Base-by-base conservation (phyloP, 2,329 filamentous ascomycete genomes). In the Laburnicola sp. region DNA sequence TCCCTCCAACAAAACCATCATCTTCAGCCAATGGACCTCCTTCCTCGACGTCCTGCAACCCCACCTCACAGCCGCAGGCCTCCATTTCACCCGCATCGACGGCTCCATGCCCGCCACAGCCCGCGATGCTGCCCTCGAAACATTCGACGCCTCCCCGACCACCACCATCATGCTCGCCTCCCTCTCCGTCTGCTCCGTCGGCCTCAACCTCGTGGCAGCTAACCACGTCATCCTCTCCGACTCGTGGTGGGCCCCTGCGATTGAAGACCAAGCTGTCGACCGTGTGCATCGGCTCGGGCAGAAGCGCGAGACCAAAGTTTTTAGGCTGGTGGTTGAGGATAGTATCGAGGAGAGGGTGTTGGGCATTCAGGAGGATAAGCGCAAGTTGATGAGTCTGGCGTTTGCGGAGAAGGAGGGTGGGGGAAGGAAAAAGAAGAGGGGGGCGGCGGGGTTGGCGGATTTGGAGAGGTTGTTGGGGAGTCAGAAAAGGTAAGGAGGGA, bases 201-300 rank as follows among this genome's bases (percentile, higher is more conserved):
- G 91, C 0, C 79, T 96, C 39, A 96, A 96, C 62, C 82, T 96
- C 9, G 89, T 92, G 0, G 86, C 89, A 0, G 91, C 91, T 0
- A 91, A 94, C 62, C 91, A 91, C 5, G 89, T 95, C 51, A 85
- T 96, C 39, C 78, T 96, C 21, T 83, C 85, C 0, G 91, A 96
- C 70, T 88, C 84, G 52, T 96, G 90, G 91, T 96, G 91, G 72
- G 91, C 91, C 1, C 91, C 91, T 0, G 91, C 91, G 0, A 94
- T 96, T 48, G 91, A 96, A 71, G 91, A 96, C 60, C 91, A 96
- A 69, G 92, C 92, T 3, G 82, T 96, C 2, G 91, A 96, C 67
- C 86, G 91, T 3, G 91, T 96, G 5, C 89, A 96, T 68, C 82
- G 91, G 0, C 79, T 96, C 0, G 91, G 91, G 0, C 92, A 96